Conservation (phyloP, 495 filamentous ascomycete genomes). For the Bryoglossum gracile region DNA sequence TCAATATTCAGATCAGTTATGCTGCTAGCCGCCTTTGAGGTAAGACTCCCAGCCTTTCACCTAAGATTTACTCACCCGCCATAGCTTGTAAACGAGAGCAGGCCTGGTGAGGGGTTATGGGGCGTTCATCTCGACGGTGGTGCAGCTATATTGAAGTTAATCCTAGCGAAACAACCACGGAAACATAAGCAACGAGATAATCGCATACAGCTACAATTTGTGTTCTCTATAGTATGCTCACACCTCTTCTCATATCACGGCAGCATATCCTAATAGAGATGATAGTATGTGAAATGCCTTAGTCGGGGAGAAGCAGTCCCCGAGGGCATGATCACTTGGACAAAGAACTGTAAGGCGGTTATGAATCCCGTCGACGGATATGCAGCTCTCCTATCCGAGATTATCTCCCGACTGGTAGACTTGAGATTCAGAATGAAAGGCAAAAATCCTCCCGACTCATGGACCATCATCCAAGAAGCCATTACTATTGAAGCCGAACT, state of each 20-base stretch:
- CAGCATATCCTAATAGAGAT: neutral
- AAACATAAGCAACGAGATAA: neutral
- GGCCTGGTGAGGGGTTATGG: slow-evolving; percentile 2
- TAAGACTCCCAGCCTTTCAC: too few species aligned
- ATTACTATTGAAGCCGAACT: slow-evolving; percentile 12
- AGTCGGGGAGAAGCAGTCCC: slow-evolving; percentile 1
- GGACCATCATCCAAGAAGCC: neutral
- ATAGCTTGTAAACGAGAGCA: too few species aligned
- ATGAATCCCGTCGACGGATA: slow-evolving; percentile 1
- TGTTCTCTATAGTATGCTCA: slow-evolving; percentile 12
- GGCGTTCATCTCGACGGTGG: slow-evolving; percentile 16
- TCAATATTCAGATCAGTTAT: slow-evolving; percentile 13
- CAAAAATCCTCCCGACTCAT: neutral
- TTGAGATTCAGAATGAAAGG: slow-evolving; percentile 2
- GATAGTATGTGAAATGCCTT: slow-evolving; percentile 17
- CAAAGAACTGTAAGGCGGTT: neutral
- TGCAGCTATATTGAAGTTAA: slow-evolving; percentile 11
- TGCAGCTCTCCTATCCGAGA: slow-evolving; percentile 5
- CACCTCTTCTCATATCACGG: neutral
- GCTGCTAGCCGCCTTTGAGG: slow-evolving; percentile 19
- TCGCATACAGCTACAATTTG: slow-evolving; percentile 16
- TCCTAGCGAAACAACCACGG: too few species aligned
- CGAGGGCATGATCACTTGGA: neutral
- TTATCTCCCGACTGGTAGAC: slow-evolving; percentile 4
- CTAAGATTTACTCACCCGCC: too few species aligned